Percentiles rank a stretch among this genome's conserved stretches.
phyloP scores from a whole-genome alignment of 495 filamentous ascomycete genomes.

The Talaromyces proteolyticus region DNA sequence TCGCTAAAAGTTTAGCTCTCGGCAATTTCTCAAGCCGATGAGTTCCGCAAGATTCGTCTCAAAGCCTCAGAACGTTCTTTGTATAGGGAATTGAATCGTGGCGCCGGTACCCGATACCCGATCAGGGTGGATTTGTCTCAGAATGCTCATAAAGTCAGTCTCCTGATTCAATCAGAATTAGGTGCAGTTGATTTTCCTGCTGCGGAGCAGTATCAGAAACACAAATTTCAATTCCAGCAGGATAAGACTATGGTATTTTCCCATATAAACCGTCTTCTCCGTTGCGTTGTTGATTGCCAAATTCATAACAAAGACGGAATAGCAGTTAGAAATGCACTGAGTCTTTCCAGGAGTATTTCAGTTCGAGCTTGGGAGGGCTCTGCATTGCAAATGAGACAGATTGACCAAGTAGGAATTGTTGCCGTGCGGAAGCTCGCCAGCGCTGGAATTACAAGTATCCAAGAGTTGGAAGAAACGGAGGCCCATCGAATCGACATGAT shows the following conservation, averaged over 20 bases:
- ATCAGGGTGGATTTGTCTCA: slow-evolving; percentile 71
- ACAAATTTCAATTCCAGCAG: slow-evolving; percentile 54
- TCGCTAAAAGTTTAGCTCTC: slow-evolving; percentile 51
- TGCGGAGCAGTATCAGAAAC: slow-evolving; percentile 54
- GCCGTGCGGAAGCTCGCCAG: slow-evolving; percentile 70
- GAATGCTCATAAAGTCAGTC: slow-evolving; percentile 76
- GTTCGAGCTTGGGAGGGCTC: slow-evolving; percentile 85
- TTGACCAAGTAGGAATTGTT: slow-evolving; percentile 75
- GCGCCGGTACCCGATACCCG: slow-evolving; percentile 64
- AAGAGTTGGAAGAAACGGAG: slow-evolving; percentile 63
- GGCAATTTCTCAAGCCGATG: slow-evolving; percentile 62
- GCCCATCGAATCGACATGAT: slow-evolving; percentile 68
- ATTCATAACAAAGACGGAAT: slow-evolving; percentile 60
- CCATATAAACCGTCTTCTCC: slow-evolving; percentile 65
- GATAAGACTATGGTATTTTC: slow-evolving; percentile 73
- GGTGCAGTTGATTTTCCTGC: slow-evolving; percentile 66
- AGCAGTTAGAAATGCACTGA: slow-evolving; percentile 62
- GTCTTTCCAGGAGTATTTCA: slow-evolving; percentile 70
- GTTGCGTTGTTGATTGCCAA: slow-evolving; percentile 85
- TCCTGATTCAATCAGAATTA: slow-evolving; percentile 79
- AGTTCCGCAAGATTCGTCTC: slow-evolving; percentile 74
- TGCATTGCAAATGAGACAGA: slow-evolving; percentile 78
- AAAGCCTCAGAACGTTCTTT: slow-evolving; percentile 66
- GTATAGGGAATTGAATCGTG: slow-evolving; percentile 80
- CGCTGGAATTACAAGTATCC: slow-evolving; percentile 64